Evolutionary conservation across 2,329 filamentous ascomycete genomes (phyloP).

Genomic region (Fusarium coffeatum): DNA sequence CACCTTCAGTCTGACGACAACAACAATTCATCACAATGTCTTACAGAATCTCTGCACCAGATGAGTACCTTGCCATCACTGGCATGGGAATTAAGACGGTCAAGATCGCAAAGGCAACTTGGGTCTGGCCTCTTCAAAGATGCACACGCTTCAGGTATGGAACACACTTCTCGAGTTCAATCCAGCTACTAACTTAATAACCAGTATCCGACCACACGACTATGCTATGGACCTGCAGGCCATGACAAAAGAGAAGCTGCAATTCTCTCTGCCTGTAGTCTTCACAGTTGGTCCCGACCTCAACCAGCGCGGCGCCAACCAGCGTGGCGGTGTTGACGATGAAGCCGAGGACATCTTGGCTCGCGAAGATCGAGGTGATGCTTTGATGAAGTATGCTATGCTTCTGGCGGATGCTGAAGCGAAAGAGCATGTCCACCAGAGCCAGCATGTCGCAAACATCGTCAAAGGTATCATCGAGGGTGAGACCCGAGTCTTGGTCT

Average conservation of each 20-base stretch:
- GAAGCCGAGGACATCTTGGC: conserved; percentile 33
- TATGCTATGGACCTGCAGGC: conserved; percentile 85
- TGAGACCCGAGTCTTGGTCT: conserved; percentile 85
- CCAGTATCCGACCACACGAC: conserved; percentile 78
- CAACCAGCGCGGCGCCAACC: conserved; percentile 64
- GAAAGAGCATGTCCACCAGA: conserved; percentile 51
- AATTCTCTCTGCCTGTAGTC: conserved; percentile 83
- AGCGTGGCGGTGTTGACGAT: conserved; percentile 9
- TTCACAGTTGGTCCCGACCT: conserved; percentile 88
- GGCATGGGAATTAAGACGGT: conserved; percentile 80
- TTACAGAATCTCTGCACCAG: conserved; percentile 77
- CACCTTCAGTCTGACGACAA: not conserved
- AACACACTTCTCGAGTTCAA: not conserved
- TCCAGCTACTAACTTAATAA: conserved; percentile 1
- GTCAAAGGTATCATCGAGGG: conserved; percentile 92
- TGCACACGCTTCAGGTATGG: conserved; percentile 62
- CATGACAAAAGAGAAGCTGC: conserved; percentile 90
- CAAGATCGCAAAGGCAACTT: conserved; percentile 81
- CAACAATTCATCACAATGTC: conserved; percentile 55
- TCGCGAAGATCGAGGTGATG: conserved; percentile 66
- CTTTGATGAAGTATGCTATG: conserved; percentile 85
- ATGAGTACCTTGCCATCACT: conserved; percentile 89
- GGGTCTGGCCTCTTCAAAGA: conserved; percentile 78
- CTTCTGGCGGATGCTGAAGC: conserved; percentile 75
- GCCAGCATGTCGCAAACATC: conserved; percentile 80